phyloP scores from a whole-genome alignment of 2,329 filamentous ascomycete species.

The Pyricularia sp. region DNA sequence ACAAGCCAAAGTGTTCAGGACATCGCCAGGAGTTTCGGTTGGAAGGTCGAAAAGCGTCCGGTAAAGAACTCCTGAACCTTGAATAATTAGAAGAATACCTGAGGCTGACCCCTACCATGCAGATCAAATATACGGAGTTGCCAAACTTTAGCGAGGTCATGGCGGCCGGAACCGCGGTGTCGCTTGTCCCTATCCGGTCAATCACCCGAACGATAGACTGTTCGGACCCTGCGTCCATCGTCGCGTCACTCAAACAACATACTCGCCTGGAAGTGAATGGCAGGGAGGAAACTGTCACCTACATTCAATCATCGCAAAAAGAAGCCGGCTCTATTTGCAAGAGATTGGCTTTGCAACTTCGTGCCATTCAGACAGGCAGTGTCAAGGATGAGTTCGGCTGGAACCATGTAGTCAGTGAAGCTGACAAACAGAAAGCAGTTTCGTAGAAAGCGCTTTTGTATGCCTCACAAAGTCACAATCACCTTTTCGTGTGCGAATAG shows the following conservation, averaged over 20 bases:
- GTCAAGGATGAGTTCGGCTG: conserved; percentile 69
- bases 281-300: conserved; percentile 41
- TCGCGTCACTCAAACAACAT: conserved; percentile 21
- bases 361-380: conserved; percentile 79
- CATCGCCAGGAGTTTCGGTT: conserved; percentile 71
- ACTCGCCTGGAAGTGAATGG: conserved; percentile 27
- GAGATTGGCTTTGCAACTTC: conserved; percentile 65
- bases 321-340: conserved; percentile 66
- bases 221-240: conserved; percentile 29
- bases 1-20: conserved; percentile 71
- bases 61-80: conserved; percentile 30
- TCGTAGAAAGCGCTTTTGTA: background rate
- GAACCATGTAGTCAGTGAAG: conserved; percentile 40
- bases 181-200: conserved; percentile 82
- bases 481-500: no score
- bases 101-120: background rate
- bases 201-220: conserved; percentile 58
- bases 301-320: conserved; percentile 44
- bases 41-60: conserved; percentile 68
- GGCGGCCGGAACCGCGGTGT: conserved; percentile 85
- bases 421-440: conserved; percentile 31
- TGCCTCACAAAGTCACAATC: no score
- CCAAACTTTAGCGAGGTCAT: conserved; percentile 61
- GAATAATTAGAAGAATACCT: background rate
- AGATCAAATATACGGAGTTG: conserved; percentile 56